Base-by-base conservation (phyloP, 257 asterid genomes). In the Coffea canephora region DNA sequence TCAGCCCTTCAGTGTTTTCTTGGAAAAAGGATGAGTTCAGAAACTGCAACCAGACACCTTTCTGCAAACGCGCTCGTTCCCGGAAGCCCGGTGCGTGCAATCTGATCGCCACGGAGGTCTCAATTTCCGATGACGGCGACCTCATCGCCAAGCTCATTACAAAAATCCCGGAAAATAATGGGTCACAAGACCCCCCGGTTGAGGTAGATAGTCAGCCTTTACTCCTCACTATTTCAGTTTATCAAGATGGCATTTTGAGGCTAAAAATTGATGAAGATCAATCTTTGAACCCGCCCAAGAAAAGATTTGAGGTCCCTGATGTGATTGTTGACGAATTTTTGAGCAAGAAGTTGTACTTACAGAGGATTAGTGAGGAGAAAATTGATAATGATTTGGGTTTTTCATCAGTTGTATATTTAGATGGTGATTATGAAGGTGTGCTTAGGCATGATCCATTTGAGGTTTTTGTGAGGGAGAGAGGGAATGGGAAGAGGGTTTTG, bases 21-120 rank as follows among this genome's bases (percentile, higher is more conserved):
- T 95, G 99, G 99, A 95, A 95, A 75, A 91, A 91, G 81, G 99
- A 95, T 11, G 98, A 95, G 86, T 95, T 95, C 90, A 87, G 98
- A 77, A 91, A 81, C 91, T 95, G 99, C 85, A 83, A 91, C 74
- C 97, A 95, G 78, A 89, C 99, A 81, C 98, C 99, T 80, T 95
- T 95, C 82, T 95, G 98, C 90, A 95, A 95, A 82, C 97, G 96
- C 11, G 93, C 98, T 73, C 94, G 98, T 75, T 88, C 94, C 79
- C 87, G 93, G 46, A 87, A 85, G 74, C 90, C 95, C n/a, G 95
- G 94, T 27, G 83, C 89, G 52, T 87, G 90, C 83, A 82, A 88
- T 27, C 76, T 93, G 55, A 86, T 86, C 83, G 95, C 94, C 83
- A 61, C 91, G 80, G 90, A 89, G 73, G 93, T 91, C 23, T 85